Conservation (phyloP, 1,284 basidiomycete species). For the Sanghuangporus sanghuang region DNA sequence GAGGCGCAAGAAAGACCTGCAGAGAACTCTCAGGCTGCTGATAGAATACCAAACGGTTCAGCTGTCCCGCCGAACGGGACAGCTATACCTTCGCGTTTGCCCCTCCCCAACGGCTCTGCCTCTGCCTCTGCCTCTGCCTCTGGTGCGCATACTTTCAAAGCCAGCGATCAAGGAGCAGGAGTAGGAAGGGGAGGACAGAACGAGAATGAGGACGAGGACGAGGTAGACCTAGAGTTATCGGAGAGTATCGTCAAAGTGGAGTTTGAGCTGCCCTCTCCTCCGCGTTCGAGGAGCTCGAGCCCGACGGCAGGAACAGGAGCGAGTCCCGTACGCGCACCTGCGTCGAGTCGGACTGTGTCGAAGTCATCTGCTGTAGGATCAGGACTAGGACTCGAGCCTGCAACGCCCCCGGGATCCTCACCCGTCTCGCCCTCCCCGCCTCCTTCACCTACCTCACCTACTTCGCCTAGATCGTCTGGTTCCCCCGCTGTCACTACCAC, state of each 20-base stretch:
- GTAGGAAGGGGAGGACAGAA: background rate
- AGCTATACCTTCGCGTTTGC: background rate
- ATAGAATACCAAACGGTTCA: background rate
- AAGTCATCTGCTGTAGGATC: background rate
- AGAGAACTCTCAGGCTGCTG: background rate
- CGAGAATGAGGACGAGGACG: no score
- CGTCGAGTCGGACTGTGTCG: background rate
- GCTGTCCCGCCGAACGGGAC: background rate
- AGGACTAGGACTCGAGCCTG: no score
- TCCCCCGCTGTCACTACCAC: background rate
- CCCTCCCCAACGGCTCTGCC: background rate
- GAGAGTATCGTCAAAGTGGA: constrained; percentile 1
- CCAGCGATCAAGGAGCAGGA: background rate
- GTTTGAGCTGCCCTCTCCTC: background rate
- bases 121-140: no score
- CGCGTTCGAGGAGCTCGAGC: background rate
- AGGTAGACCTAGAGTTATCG: background rate
- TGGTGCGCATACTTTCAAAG: no score
- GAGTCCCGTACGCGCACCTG: background rate
- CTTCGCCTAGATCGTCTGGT: background rate
- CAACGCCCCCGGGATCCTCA: background rate
- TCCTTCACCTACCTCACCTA: background rate
- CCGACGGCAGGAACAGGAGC: background rate
- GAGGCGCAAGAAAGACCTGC: background rate
- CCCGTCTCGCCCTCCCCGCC: background rate